A percentile compares a stretch with the other conserved stretches of the same genome.
These are phyloP conservation scores for Chernovozyma sophiae-reginae DNA, from an alignment of 1,139 yeast genomes.

Conservation along the genomic window DNA sequence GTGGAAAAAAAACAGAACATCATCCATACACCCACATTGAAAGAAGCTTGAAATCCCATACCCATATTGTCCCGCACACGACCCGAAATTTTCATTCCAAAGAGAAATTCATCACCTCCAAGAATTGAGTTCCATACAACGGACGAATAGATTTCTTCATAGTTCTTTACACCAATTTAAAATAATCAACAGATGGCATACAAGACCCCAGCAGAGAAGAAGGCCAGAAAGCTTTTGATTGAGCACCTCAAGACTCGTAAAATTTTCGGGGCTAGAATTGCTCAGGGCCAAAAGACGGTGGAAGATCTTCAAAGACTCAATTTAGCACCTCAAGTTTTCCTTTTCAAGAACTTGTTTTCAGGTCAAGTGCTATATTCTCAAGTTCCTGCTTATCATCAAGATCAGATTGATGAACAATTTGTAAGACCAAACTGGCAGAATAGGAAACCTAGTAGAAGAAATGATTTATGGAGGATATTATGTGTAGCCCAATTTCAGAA, in stretches of 20 bases:
- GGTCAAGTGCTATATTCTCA: slow-evolving; percentile 92
- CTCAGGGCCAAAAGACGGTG: slow-evolving; percentile 35
- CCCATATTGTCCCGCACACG: no score
- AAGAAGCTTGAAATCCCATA: no score
- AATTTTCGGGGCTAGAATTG: slow-evolving; percentile 43
- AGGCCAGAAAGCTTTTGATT: slow-evolving; percentile 47
- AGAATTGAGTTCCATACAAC: no score
- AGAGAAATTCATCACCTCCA: no score
- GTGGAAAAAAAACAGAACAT: no score
- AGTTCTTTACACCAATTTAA: no score
- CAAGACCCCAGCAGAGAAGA: slow-evolving; percentile 38
- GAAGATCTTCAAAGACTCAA: slow-evolving; percentile 25
- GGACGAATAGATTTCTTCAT: no score
- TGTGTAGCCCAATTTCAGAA: slow-evolving; percentile 71
- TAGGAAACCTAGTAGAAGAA: slow-evolving; percentile 71
- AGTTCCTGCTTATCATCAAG: slow-evolving; percentile 66
- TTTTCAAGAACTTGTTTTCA: slow-evolving; percentile 79
- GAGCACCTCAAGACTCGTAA: slow-evolving; percentile 45
- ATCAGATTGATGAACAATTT: slow-evolving; percentile 70
- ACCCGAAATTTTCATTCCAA: no score
- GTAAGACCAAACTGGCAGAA: slow-evolving; percentile 86
- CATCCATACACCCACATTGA: no score
- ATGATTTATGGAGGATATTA: slow-evolving; percentile 89
- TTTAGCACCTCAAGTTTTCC: slow-evolving; percentile 76
- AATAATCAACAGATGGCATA: slow-evolving; percentile 4